Conservation (phyloP, 2,329 filamentous ascomycete genomes). For the Orbilia quercus region DNA sequence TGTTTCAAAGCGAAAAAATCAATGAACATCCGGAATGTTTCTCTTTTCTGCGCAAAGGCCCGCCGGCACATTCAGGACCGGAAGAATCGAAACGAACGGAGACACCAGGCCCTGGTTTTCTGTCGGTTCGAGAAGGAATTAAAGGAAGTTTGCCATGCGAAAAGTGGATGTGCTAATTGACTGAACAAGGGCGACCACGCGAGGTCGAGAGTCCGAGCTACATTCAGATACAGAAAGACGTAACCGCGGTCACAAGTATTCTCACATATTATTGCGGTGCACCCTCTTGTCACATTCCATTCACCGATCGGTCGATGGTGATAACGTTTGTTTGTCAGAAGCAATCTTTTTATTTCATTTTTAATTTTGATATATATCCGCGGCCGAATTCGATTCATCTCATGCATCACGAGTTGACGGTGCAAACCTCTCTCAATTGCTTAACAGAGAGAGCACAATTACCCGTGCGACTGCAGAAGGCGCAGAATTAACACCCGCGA, state of each 20-base stretch:
- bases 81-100: slow-evolving; percentile 35
- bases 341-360: slow-evolving; percentile 2
- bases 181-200: background rate
- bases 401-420: background rate
- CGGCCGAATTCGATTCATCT: no score
- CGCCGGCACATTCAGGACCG: slow-evolving; percentile 35
- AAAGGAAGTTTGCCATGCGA: slow-evolving; percentile 6
- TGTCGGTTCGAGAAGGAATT: slow-evolving; percentile 13
- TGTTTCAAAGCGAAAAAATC: slow-evolving; percentile 19
- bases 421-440: no score
- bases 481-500: no score
- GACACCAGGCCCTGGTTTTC: background rate
- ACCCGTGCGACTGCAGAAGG: no score
- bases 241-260: no score
- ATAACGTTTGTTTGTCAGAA: background rate
- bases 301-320: no score
- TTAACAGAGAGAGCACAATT: no score
- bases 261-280: no score
- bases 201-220: background rate
- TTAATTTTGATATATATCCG: no score
- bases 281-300: no score
- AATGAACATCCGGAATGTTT: slow-evolving; percentile 25
- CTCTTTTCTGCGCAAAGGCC: slow-evolving; percentile 10
- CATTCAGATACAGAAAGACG: no score
- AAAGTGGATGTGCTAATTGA: background rate